A percentile compares a stretch with the other conserved stretches of the same genome.
These are phyloP conservation scores for Flaveria trinervia DNA, from an alignment of 129 eudicot genomes.

Conservation along the genomic window DNA sequence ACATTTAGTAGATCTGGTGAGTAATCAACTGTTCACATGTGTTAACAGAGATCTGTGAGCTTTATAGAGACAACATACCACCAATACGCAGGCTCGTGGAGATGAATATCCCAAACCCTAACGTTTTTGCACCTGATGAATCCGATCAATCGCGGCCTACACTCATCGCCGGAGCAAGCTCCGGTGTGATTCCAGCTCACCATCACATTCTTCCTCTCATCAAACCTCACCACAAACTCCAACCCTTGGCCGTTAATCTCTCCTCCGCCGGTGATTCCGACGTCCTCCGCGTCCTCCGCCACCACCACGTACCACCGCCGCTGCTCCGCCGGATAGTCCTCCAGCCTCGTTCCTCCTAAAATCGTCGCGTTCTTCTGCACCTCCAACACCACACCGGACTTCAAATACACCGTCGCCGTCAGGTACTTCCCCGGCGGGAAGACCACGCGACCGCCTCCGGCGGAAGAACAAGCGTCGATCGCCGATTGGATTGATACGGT, in stretches of 20 bases:
- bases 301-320: slow-evolving; percentile 79
- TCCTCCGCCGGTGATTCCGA: slow-evolving; percentile 93
- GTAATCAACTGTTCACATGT: slow-evolving; percentile 6
- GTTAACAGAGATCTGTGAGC: background rate
- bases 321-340: slow-evolving; percentile 68
- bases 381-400: slow-evolving; percentile 73
- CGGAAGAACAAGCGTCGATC: slow-evolving; percentile 60
- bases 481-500: slow-evolving; percentile 74
- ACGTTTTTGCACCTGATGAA: slow-evolving; percentile 60
- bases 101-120: slow-evolving; percentile 53
- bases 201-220: slow-evolving; percentile 97
- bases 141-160: slow-evolving; percentile 85
- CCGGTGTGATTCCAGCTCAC: slow-evolving; percentile 95
- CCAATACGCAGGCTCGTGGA: slow-evolving; percentile 88
- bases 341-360: slow-evolving; percentile 68
- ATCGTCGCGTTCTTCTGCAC: slow-evolving; percentile 56
- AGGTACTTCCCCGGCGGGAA: slow-evolving; percentile 88
- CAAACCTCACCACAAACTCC: slow-evolving; percentile 70
- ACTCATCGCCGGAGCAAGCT: slow-evolving; percentile 82
- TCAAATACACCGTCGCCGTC: slow-evolving; percentile 68
- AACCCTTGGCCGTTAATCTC: slow-evolving; percentile 92
- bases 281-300: slow-evolving; percentile 80
- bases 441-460: slow-evolving; percentile 54
- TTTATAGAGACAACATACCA: slow-evolving; percentile 45
- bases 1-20: background rate